A percentile compares a stretch with the other conserved stretches of the same genome.
These are phyloP conservation scores for Pichia inconspicua DNA, from an alignment of 1,139 yeast species.

Conservation along the genomic window DNA sequence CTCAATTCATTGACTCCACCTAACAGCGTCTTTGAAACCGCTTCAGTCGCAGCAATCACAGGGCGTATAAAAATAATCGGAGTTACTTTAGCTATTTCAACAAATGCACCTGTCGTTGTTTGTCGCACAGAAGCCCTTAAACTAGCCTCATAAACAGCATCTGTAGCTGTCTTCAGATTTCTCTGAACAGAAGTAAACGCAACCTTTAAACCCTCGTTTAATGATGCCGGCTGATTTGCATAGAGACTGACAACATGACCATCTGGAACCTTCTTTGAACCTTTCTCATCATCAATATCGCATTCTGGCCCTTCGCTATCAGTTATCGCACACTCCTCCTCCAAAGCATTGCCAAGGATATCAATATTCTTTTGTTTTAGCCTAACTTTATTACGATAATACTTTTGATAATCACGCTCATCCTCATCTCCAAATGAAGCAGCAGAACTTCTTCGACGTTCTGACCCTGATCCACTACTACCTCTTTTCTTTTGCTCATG, in stretches of 20 bases:
- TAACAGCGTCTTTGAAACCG: slow-evolving; percentile 70
- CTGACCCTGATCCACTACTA: slow-evolving; percentile 1
- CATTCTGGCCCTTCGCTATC: slow-evolving; percentile 10
- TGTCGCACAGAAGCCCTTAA: slow-evolving; percentile 54
- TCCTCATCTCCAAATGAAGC: slow-evolving; percentile 25
- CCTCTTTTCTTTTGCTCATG: not conserved
- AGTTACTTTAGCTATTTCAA: slow-evolving; percentile 64
- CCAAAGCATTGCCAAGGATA: slow-evolving; percentile 14
- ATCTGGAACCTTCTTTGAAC: slow-evolving; percentile 17
- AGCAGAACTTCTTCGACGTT: slow-evolving; percentile 11
- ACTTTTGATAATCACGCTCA: slow-evolving; percentile 14
- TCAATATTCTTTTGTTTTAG: not conserved
- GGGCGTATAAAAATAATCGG: slow-evolving; percentile 81
- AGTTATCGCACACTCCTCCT: slow-evolving; percentile 1
- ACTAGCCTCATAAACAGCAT: slow-evolving; percentile 54
- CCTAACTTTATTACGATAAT: slow-evolving; percentile 2
- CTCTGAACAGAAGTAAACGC: slow-evolving; percentile 70
- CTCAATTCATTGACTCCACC: slow-evolving; percentile 81
- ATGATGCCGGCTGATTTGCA: slow-evolving; percentile 72
- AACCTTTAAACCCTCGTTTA: slow-evolving; percentile 61
- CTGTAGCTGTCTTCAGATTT: slow-evolving; percentile 59
- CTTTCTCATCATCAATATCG: slow-evolving; percentile 11
- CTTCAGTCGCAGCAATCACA: slow-evolving; percentile 88
- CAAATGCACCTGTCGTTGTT: slow-evolving; percentile 59
- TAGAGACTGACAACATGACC: slow-evolving; percentile 62